Evolutionary conservation across 139 green algal genomes (phyloP), one percentile per base, ranked within the genome.

Genomic region (Zygnema cylindricum): DNA sequence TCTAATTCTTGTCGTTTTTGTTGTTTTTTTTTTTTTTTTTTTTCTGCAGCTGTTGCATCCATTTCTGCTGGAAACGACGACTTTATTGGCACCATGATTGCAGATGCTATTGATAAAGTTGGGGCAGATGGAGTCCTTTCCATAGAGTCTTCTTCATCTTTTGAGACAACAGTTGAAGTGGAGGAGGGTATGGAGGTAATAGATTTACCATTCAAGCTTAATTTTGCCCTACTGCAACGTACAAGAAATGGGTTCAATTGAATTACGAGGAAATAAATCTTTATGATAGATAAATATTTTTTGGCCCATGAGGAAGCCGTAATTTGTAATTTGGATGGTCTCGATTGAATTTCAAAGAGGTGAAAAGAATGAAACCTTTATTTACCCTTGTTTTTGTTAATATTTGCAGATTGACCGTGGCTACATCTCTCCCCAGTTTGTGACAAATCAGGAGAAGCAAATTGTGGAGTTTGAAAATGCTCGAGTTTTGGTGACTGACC

Each of bases 371-470:
- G 98, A 98, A 96, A 92, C 94, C 71, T 16, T 63, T 16, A 7
- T 16, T 63, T 63, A 7, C 16, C 49, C 49, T 16, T 16, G 49
- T 25, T 16, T 22, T 85, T 42, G 7, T 16, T 63, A 11, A 87
- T 84, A 32, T 22, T 39, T 25, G 54, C 86, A 91, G 90, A 98
- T 99, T 76, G 97, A 99, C 94, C 94, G 97, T 87, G 97, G 97
- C 69, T 99, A 98, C 95, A 97, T 98, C 91, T 97, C 94, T 36
- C 97, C 97, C 21, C 96, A 99, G 92, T 98, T 99, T 89, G 94
- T 98, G 38, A 98, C 94, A 89, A 98, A 98, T 94, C 90, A 95
- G 83, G 97, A 99, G 94, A 92, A 94, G 30, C 92, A 98, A 93
- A 91, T 96, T 76, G 93, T 96, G 2, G 96, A 98, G 93, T 98